A percentile compares a stretch with the other conserved stretches of the same genome.
These are phyloP conservation scores for Trichoderma polysporum DNA, from an alignment of 2,329 filamentous ascomycete genomes.

Conservation along the genomic window DNA sequence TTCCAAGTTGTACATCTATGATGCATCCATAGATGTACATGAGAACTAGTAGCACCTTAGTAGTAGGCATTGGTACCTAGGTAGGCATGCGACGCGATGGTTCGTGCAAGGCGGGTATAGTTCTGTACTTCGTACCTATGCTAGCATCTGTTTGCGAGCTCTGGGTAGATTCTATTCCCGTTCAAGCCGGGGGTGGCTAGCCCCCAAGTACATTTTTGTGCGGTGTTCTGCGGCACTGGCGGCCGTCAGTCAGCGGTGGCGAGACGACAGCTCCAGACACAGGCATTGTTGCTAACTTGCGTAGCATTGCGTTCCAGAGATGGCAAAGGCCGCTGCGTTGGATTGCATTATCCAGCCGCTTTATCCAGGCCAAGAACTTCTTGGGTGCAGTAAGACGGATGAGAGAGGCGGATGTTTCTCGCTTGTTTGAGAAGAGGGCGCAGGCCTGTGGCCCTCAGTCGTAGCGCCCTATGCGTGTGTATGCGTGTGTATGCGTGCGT, in stretches of 20 bases:
- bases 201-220: neutral
- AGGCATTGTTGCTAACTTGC: neutral
- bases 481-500: too few relatives aligned
- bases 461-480: neutral
- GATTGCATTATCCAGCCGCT: slow-evolving; percentile 5
- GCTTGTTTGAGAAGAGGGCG: slow-evolving; percentile 1
- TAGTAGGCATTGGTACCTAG: neutral
- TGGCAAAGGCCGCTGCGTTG: slow-evolving; percentile 6
- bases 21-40: neutral
- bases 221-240: slow-evolving; percentile 9
- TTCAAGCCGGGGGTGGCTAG: neutral
- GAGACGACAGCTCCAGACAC: neutral
- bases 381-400: neutral
- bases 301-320: slow-evolving; percentile 17
- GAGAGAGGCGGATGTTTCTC: slow-evolving; percentile 1
- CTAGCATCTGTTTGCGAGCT: neutral
- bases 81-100: neutral
- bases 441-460: neutral
- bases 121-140: neutral
- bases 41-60: neutral
- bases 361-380: slow-evolving; percentile 6
- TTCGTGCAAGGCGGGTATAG: neutral
- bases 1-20: too few relatives aligned
- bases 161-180: neutral
- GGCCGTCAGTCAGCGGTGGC: slow-evolving; percentile 18